Conservation (phyloP, 441 rosid species). For the Kokia cookei region DNA sequence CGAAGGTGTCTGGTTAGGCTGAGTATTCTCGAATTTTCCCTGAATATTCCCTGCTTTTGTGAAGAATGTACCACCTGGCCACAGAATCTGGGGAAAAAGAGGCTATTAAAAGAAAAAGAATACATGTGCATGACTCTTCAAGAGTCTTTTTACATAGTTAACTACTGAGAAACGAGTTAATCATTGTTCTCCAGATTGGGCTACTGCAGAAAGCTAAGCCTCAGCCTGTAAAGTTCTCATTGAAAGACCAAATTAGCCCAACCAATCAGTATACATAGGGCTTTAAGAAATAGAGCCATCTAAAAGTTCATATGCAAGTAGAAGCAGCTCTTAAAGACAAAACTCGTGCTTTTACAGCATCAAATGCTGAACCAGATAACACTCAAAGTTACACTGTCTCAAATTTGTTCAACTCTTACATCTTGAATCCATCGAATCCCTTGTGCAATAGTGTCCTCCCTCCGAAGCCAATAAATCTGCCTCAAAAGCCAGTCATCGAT, state of each 20-base stretch:
- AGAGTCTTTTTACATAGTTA: background rate
- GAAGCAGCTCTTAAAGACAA: background rate
- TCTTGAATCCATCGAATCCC: slow-evolving; percentile 88
- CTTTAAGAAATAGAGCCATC: background rate
- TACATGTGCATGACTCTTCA: background rate
- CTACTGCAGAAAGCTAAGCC: background rate
- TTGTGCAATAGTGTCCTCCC: slow-evolving; percentile 68
- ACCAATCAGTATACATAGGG: background rate
- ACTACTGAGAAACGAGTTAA: background rate
- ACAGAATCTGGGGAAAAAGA: slow-evolving; percentile 49
- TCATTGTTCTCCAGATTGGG: background rate
- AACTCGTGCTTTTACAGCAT: background rate
- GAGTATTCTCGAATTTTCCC: slow-evolving; percentile 26
- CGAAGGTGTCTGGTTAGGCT: slow-evolving; percentile 26
- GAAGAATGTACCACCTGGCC: slow-evolving; percentile 93
- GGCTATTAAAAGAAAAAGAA: slow-evolving; percentile 4
- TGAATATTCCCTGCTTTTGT: slow-evolving; percentile 35
- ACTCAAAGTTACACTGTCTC: background rate
- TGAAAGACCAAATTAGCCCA: background rate
- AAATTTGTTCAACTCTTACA: slow-evolving; percentile 46
- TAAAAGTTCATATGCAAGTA: background rate
- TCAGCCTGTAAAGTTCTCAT: too few species aligned
- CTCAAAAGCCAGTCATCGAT: slow-evolving; percentile 93
- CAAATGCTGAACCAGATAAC: background rate
- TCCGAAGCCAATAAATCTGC: slow-evolving; percentile 78